Evolutionary conservation across 169 alveolate genomes (phyloP), one percentile per base, ranked within the genome.

Genomic region (Cryptosporidium sp.): DNA sequence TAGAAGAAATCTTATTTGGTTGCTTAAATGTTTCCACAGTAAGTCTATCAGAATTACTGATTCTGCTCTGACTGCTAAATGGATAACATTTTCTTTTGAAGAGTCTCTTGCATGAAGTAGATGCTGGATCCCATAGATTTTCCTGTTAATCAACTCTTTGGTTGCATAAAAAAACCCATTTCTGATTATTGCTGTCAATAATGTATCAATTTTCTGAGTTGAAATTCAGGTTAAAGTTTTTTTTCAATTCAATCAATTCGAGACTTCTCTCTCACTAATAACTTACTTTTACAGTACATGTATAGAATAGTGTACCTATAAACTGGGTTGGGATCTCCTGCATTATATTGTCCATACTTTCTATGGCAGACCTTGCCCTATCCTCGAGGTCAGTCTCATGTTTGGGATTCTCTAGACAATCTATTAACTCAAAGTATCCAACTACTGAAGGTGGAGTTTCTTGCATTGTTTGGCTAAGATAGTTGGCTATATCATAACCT

Each of bases 241-340:
- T 16, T 26, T 21, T 73, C 4, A 61, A 35, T 29, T 33, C 12
- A 48, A 59, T 10, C 5, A 18, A 41, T 33, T 61, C 6, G 18
- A 41, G n/a, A 3, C 14, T 4, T 23, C 14, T n/a, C 21, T 80
- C 14, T 29, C 68, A 4, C 10, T 10, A n/a, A 3, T 21, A 62
- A 62, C 89, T 80, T 65, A 80, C 89, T 55, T 80, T 80, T 10
- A 80, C 75, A 3, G 89, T 80, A 80, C 89, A 80, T 5, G 89
- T 21, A 65, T 80, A 80, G 14, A 80, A 80, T 16, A 80, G 39
- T 41, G 75, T 65, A 39, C 75, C 89, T 16, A 80, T 80, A 41
- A 80, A 80, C 29, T 80, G 89, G n/a, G 74, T 67, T 18, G 89
- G 89, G 26, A 80, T 80, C 18, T 80, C 89, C 39, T 80, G 89